Evolutionary conservation across 202 grass and related monocot genomes (phyloP), one percentile per base, ranked within the genome.

Genomic region (Brachypodium distachyon): DNA sequence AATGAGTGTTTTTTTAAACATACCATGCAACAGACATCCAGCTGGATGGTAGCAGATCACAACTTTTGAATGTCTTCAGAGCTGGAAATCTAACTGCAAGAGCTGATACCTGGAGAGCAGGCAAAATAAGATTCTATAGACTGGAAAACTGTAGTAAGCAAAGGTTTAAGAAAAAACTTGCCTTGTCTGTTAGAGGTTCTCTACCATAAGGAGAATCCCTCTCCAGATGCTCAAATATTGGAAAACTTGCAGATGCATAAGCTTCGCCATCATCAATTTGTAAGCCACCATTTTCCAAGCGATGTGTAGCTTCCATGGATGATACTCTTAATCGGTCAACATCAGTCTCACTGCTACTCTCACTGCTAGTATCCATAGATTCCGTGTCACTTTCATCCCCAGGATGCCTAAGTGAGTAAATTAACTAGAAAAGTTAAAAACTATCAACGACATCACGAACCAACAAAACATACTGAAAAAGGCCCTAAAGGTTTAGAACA

Each of bases 1-100:
- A 56, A 41, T 69, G 9, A 72, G 31, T 42, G 57, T 50, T 44
- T n/a, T 50, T 44, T n/a, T 12, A 51, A 63, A 46, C 62, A 75
- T 99, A 99, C 96, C 96, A 99, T 83, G 96, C 96, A 79, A 93
- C 96, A 93, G 90, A 96, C 82, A 99, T 90, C 96, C 96, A 99
- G 85, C 96, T 99, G 52, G 74, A 87, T 43, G 85, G 80, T 38
- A 87, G 81, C 49, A 99, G 79, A 82, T 99, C 92, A 71, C 90
- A 96, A 72, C 96, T 99, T 83, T 64, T 93, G 41, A 96, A 93
- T 66, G 85, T 89, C 85, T 91, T 96, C 6, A 99, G 78, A 74
- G 81, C 70, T 72, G 96, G 90, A 93, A 93, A 96, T 88, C 69
- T 68, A 86, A 78, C 86, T 4, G 83, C 89, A 87, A 99, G 90